These are phyloP conservation scores for Chalaropsis thielavioides DNA, from an alignment of 2,329 filamentous ascomycete species.

Conservation along the genomic window DNA sequence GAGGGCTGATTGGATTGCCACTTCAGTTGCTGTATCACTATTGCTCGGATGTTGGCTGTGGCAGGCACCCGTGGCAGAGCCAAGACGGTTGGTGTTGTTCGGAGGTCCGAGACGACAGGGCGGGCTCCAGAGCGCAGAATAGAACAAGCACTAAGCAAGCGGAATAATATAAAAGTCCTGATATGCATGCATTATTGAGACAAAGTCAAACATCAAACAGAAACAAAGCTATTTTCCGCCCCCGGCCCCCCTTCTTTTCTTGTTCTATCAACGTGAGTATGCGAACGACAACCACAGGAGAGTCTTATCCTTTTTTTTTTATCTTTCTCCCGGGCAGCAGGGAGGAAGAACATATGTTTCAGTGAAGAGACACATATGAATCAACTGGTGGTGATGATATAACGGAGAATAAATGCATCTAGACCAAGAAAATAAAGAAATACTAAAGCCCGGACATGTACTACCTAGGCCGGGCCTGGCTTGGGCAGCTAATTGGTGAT, in stretches of 20 bases:
- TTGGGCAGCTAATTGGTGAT: neutral
- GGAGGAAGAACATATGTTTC: neutral
- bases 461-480: neutral
- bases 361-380: neutral
- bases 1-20: neutral
- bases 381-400: neutral
- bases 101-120: slow-evolving; percentile 12
- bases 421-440: neutral
- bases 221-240: neutral
- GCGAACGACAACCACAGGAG: too few species aligned
- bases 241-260: neutral
- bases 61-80: neutral
- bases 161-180: neutral
- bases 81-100: slow-evolving; percentile 3
- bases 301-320: neutral
- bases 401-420: neutral
- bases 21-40: neutral
- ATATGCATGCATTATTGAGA: neutral
- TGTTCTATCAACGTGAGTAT: neutral
- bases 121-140: neutral
- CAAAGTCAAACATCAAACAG: neutral
- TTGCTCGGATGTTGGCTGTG: neutral
- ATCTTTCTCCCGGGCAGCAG: neutral
- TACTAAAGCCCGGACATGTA: neutral
- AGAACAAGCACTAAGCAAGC: neutral